A percentile compares a stretch with the other conserved stretches of the same genome.
phyloP scores from a whole-genome alignment of 192 early-diverging fungal genomes.

The Kickxella alabastrina region DNA sequence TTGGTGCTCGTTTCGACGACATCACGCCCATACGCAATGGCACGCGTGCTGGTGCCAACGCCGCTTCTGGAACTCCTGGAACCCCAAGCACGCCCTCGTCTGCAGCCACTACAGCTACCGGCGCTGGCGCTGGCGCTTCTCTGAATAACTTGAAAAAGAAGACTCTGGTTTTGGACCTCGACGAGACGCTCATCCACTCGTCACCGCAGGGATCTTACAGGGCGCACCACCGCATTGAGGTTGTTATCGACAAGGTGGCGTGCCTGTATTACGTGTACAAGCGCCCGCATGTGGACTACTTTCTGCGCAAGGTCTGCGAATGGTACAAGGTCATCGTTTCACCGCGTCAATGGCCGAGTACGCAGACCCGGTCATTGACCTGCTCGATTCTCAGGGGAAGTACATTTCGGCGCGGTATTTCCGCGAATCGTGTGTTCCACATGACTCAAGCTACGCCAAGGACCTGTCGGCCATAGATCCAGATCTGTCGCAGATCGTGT shows the following conservation, averaged over 20 bases:
- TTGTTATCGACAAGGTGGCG: slow-evolving; percentile 58
- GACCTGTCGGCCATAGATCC: slow-evolving; percentile 60
- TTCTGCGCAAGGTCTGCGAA: slow-evolving; percentile 57
- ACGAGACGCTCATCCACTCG: slow-evolving; percentile 71
- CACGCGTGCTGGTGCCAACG: not conserved
- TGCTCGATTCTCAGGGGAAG: slow-evolving; percentile 58
- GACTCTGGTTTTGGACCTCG: slow-evolving; percentile 63
- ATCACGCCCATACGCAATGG: too few relatives aligned
- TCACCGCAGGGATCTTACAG: slow-evolving; percentile 53
- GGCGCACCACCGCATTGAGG: slow-evolving; percentile 61
- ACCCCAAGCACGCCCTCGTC: slow-evolving; percentile 4
- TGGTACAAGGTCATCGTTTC: slow-evolving; percentile 71
- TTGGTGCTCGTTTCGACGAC: too few relatives aligned
- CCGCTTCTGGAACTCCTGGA: not conserved
- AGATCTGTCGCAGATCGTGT: slow-evolving; percentile 61
- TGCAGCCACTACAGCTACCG: too few relatives aligned
- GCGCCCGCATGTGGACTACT: slow-evolving; percentile 60
- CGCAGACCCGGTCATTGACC: slow-evolving; percentile 59
- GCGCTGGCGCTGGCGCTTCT: too few relatives aligned
- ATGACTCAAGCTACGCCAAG: slow-evolving; percentile 65
- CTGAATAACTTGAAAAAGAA: slow-evolving; percentile 32
- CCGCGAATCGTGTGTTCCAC: slow-evolving; percentile 61
- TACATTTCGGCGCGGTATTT: slow-evolving; percentile 60
- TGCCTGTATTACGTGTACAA: slow-evolving; percentile 62
- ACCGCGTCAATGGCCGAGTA: slow-evolving; percentile 70